phyloP scores from a whole-genome alignment of 192 early-diverging fungal species.

The Backusella circina region DNA sequence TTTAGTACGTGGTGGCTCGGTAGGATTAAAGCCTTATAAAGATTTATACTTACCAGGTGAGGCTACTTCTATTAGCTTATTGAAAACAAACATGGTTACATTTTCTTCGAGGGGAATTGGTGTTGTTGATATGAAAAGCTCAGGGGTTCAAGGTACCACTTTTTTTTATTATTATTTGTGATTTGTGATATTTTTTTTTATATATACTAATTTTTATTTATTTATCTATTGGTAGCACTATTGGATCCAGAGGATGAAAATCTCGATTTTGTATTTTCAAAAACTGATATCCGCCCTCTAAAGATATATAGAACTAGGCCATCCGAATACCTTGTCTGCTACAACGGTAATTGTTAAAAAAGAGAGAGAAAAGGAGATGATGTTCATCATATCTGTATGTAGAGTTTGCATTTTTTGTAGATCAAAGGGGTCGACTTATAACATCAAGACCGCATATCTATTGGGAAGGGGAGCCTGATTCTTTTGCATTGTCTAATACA shows the following conservation, averaged over 20 bases:
- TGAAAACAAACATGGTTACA: slow-evolving; percentile 83
- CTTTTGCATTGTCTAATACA: slow-evolving; percentile 76
- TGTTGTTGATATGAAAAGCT: slow-evolving; percentile 81
- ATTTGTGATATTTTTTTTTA: neutral
- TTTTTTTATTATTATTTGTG: neutral
- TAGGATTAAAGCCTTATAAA: slow-evolving; percentile 33
- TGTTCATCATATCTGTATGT: neutral
- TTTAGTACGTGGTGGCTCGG: slow-evolving; percentile 2
- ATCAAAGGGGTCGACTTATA: slow-evolving; percentile 76
- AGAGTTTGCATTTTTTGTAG: slow-evolving; percentile 94
- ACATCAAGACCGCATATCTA: slow-evolving; percentile 70
- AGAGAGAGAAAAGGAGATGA: neutral
- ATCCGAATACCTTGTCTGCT: slow-evolving; percentile 89
- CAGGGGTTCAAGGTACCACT: slow-evolving; percentile 68
- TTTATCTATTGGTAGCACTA: slow-evolving; percentile 31
- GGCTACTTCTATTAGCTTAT: slow-evolving; percentile 76
- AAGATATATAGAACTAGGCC: slow-evolving; percentile 75
- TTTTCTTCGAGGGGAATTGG: slow-evolving; percentile 92
- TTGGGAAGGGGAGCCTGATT: slow-evolving; percentile 83
- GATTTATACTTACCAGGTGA: slow-evolving; percentile 93
- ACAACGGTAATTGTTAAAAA: slow-evolving; percentile 60
- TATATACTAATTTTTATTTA: neutral
- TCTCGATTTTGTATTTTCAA: slow-evolving; percentile 77
- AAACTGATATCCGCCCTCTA: slow-evolving; percentile 74
- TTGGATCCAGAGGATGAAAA: slow-evolving; percentile 81